Conservation (phyloP, 106 monocot species). For the Dendrobium officinale region DNA sequence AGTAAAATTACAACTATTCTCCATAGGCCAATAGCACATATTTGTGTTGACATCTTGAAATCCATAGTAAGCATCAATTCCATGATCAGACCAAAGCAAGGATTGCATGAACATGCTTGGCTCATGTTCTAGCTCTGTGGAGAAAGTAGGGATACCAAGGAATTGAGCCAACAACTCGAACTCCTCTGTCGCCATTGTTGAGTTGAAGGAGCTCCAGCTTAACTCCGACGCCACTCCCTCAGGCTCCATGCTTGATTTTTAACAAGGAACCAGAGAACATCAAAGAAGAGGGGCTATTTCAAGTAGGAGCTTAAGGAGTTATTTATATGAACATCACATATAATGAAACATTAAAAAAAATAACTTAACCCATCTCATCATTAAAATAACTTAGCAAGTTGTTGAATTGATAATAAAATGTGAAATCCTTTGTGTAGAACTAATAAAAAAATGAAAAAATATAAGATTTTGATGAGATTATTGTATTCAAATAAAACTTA, state of each 20-base stretch:
- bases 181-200: constrained; percentile 18
- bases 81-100: constrained; percentile 31
- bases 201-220: constrained; percentile 25
- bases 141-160: constrained; percentile 14
- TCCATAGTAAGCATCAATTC: constrained; percentile 12
- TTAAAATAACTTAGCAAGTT: not conserved
- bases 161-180: constrained; percentile 37
- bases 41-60: constrained; percentile 1
- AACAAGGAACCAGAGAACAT: no score
- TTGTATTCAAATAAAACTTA: not conserved
- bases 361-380: not conserved
- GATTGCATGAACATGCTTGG: constrained; percentile 10
- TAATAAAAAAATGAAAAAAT: not conserved
- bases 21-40: constrained; percentile 23
- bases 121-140: constrained; percentile 15
- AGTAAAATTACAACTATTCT: constrained; percentile 2
- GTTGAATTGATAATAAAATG: not conserved
- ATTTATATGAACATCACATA: not conserved
- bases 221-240: constrained; percentile 17
- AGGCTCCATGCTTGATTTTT: constrained; percentile 10
- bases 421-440: not conserved
- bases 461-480: not conserved
- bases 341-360: not conserved
- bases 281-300: not conserved
- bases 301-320: not conserved